Percentiles rank a stretch among this genome's conserved stretches.
phyloP scores from a whole-genome alignment of 306 rosid genomes.

The Trifolium fragiferum region DNA sequence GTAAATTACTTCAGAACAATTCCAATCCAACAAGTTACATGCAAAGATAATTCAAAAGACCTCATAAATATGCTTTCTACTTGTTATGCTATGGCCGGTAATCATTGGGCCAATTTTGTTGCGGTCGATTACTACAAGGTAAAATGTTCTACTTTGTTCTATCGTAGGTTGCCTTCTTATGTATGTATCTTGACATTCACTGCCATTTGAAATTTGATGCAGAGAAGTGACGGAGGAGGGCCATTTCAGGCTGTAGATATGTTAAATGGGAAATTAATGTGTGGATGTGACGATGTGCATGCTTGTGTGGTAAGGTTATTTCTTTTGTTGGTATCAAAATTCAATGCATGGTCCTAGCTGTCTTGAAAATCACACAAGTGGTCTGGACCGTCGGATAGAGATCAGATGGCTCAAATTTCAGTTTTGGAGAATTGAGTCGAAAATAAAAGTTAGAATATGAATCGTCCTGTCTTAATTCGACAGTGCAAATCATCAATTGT shows the following conservation, averaged over 20 bases:
- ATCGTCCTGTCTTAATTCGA: background rate
- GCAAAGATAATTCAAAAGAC: constrained; percentile 44
- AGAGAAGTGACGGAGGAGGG: constrained; percentile 59
- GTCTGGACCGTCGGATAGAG: background rate
- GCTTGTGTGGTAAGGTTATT: constrained; percentile 41
- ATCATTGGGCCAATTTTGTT: constrained; percentile 55
- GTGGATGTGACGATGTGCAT: constrained; percentile 49
- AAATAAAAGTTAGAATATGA: background rate
- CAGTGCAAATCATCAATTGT: background rate
- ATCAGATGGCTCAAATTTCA: background rate
- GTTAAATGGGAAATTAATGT: constrained; percentile 47
- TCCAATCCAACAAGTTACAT: constrained; percentile 37
- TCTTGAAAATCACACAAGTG: background rate
- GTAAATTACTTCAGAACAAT: constrained; percentile 45
- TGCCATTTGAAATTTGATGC: constrained; percentile 3
- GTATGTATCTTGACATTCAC: background rate
- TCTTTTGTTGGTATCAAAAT: background rate
- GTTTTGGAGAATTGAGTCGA: background rate
- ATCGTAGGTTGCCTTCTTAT: background rate
- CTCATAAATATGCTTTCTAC: constrained; percentile 46
- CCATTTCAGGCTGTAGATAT: constrained; percentile 52
- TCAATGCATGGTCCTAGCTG: background rate
- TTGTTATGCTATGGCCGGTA: constrained; percentile 41
- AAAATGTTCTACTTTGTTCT: background rate
- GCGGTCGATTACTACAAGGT: constrained; percentile 60